Conservation (phyloP, 768 basidiomycete genomes). For the Porpolomopsis calyptriformis region DNA sequence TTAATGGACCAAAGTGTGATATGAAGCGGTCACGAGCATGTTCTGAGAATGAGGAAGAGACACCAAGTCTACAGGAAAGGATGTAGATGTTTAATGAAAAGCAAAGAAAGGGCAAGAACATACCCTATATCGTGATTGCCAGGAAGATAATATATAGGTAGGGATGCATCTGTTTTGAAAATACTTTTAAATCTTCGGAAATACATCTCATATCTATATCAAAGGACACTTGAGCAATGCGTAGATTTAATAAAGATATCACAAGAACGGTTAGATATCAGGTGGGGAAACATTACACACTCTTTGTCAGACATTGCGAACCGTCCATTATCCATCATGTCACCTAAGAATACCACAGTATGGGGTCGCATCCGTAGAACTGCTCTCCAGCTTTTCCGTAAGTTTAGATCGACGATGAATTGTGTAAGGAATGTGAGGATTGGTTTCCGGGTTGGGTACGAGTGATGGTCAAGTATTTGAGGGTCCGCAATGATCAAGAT, state of each 20-base stretch:
- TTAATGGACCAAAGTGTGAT: slow-evolving; percentile 69
- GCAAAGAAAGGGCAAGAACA: slow-evolving; percentile 11
- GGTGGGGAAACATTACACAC: slow-evolving; percentile 41
- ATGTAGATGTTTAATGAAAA: slow-evolving; percentile 19
- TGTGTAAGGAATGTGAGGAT: slow-evolving; percentile 51
- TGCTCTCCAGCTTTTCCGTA: slow-evolving; percentile 77
- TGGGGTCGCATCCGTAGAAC: slow-evolving; percentile 53
- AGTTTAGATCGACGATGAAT: slow-evolving; percentile 65
- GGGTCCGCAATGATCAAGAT: slow-evolving; percentile 82
- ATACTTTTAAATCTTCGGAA: slow-evolving; percentile 57
- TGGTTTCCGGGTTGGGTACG: slow-evolving; percentile 53
- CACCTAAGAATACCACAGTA: slow-evolving; percentile 73
- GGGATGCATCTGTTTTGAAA: slow-evolving; percentile 39
- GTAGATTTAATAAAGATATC: not conserved
- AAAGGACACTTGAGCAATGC: not conserved
- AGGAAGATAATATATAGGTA: slow-evolving; percentile 62
- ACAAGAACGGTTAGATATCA: slow-evolving; percentile 4
- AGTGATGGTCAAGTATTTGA: slow-evolving; percentile 68
- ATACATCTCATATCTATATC: slow-evolving; percentile 63
- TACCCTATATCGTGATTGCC: slow-evolving; percentile 91
- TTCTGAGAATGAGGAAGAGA: slow-evolving; percentile 33
- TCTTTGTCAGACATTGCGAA: slow-evolving; percentile 50
- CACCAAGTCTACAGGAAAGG: slow-evolving; percentile 38
- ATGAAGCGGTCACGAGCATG: slow-evolving; percentile 46
- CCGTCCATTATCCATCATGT: slow-evolving; percentile 86